These are phyloP conservation scores for Rhodomyrtus tomentosa DNA, from an alignment of 345 rosid genomes.

Conservation along the genomic window DNA sequence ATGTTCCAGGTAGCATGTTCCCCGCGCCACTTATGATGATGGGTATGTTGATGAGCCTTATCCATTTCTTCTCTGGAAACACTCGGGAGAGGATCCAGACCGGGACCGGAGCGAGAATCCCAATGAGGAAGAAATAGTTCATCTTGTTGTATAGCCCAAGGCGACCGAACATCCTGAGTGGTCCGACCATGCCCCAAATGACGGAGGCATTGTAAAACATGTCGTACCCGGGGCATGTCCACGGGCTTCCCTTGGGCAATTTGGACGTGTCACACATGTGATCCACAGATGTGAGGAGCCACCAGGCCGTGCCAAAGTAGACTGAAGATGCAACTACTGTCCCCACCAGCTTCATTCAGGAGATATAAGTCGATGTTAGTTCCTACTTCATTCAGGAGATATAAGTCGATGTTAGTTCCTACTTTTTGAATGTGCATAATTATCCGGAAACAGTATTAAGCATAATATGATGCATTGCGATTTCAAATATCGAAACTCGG, in stretches of 20 bases:
- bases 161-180: conserved; percentile 33
- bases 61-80: conserved; percentile 29
- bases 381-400: background rate
- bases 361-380: background rate
- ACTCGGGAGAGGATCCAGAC: conserved; percentile 21
- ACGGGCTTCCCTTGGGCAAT: conserved; percentile 31
- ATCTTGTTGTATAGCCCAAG: conserved; percentile 23
- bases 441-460: background rate
- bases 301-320: conserved; percentile 39
- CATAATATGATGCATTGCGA: background rate
- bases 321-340: conserved; percentile 26
- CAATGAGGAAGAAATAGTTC: conserved; percentile 45
- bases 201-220: conserved; percentile 45
- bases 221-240: conserved; percentile 40
- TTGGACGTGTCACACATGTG: conserved; percentile 19
- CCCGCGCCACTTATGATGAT: conserved; percentile 17
- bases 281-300: conserved; percentile 32
- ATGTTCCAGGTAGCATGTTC: conserved; percentile 13
- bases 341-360: conserved; percentile 16
- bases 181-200: conserved; percentile 48
- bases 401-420: background rate
- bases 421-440: background rate
- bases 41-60: conserved; percentile 26
- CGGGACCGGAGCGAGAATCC: conserved; percentile 23
- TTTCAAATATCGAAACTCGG: background rate